Evolutionary conservation across 2,329 filamentous ascomycete genomes (phyloP).

Genomic region (Aspergillus sp.): DNA sequence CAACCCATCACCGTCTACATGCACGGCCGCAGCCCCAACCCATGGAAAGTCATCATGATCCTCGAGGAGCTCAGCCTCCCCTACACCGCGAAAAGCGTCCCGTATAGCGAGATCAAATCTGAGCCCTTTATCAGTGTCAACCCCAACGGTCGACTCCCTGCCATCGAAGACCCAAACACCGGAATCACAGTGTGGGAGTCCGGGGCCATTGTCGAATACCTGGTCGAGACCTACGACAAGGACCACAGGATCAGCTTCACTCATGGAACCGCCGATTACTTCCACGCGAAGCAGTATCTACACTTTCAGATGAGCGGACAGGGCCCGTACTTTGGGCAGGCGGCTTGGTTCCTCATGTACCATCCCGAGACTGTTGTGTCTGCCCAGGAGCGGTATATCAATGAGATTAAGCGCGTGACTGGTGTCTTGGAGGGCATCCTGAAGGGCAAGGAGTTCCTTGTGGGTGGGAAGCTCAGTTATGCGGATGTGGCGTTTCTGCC

Average conservation of each 20-base stretch:
- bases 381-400: slow-evolving; percentile 46
- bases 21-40: background rate
- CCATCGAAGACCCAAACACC: slow-evolving; percentile 48
- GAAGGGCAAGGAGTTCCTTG: slow-evolving; percentile 38
- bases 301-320: slow-evolving; percentile 48
- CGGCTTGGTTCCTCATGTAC: slow-evolving; percentile 43
- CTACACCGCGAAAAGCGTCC: slow-evolving; percentile 33
- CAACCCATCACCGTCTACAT: background rate
- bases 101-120: slow-evolving; percentile 43
- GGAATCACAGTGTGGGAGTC: slow-evolving; percentile 41
- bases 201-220: slow-evolving; percentile 21
- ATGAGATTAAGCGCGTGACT: slow-evolving; percentile 46
- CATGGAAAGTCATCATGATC: slow-evolving; percentile 45
- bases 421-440: slow-evolving; percentile 46
- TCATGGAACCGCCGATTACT: slow-evolving; percentile 33
- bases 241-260: slow-evolving; percentile 42
- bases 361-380: slow-evolving; percentile 45
- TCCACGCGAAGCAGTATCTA: slow-evolving; percentile 46
- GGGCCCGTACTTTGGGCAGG: slow-evolving; percentile 52
- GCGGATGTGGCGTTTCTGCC: slow-evolving; percentile 44
- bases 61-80: slow-evolving; percentile 35
- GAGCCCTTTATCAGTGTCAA: slow-evolving; percentile 35
- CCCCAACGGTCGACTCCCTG: slow-evolving; percentile 22
- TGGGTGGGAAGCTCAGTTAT: slow-evolving; percentile 45
- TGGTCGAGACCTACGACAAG: slow-evolving; percentile 46